These are phyloP conservation scores for Nothomitra cinnamomea DNA, from an alignment of 2,329 filamentous ascomycete genomes.

Conservation along the genomic window DNA sequence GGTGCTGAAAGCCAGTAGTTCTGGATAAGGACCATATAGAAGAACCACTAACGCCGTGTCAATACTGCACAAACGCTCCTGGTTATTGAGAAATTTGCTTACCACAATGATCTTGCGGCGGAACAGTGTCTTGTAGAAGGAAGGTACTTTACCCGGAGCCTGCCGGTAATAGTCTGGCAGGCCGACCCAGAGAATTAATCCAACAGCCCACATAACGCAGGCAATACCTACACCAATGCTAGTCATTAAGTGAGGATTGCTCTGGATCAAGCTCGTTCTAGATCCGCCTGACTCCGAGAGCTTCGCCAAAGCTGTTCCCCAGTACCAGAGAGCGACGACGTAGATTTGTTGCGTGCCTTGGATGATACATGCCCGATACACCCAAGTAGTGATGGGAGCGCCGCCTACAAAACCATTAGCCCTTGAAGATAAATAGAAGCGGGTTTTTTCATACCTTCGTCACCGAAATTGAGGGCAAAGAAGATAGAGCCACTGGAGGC, in stretches of 20 bases:
- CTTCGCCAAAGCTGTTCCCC: slow-evolving; percentile 1
- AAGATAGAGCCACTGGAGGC: slow-evolving; percentile 4
- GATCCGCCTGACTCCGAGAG: slow-evolving; percentile 10
- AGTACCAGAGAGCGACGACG: slow-evolving; percentile 4
- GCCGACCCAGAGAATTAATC: neutral
- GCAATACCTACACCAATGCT: neutral
- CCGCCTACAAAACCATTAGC: slow-evolving; percentile 9
- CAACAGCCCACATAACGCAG: neutral
- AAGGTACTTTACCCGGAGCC: slow-evolving; percentile 5
- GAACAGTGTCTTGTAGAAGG: slow-evolving; percentile 5
- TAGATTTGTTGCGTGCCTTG: slow-evolving; percentile 6
- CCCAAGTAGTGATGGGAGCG: neutral
- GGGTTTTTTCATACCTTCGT: slow-evolving; percentile 1
- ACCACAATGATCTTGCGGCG: slow-evolving; percentile 3
- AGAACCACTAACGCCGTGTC: slow-evolving; percentile 33
- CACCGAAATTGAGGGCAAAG: slow-evolving; percentile 6
- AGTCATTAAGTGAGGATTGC: neutral
- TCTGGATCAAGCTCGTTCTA: neutral
- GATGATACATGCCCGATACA: slow-evolving; percentile 5
- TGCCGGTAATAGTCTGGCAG: slow-evolving; percentile 5
- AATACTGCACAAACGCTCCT: neutral
- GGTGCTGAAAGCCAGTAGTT: slow-evolving; percentile 50
- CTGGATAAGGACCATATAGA: slow-evolving; percentile 43
- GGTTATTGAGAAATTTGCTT: slow-evolving; percentile 1
- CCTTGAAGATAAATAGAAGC: neutral